These are phyloP conservation scores for Symbiotaphrina buchneri DNA, from an alignment of 495 filamentous ascomycete species.

Conservation along the genomic window DNA sequence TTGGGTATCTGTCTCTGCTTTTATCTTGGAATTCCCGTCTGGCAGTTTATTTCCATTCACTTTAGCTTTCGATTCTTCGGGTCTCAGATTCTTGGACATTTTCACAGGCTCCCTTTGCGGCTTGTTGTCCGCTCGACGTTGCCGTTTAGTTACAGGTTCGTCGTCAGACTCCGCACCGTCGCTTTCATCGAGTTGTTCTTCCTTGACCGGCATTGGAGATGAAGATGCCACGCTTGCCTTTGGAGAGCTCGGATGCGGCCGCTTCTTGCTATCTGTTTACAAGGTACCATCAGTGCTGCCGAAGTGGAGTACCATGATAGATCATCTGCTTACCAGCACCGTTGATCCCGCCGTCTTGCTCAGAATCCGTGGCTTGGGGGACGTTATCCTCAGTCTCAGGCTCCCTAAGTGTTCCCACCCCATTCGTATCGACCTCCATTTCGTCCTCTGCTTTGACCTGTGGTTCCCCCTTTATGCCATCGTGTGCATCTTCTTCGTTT, in stretches of 20 bases:
- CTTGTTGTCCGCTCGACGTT: slow-evolving; percentile 9
- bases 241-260: slow-evolving; percentile 9
- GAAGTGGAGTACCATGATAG: neutral
- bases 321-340: neutral
- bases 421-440: neutral
- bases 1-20: slow-evolving; percentile 15
- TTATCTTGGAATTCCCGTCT: slow-evolving; percentile 3
- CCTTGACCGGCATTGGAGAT: slow-evolving; percentile 1
- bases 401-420: neutral
- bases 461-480: slow-evolving; percentile 6
- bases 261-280: slow-evolving; percentile 19
- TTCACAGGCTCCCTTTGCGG: too few relatives aligned
- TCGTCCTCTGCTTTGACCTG: neutral
- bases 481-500: slow-evolving; percentile 2
- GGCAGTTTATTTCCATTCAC: slow-evolving; percentile 9
- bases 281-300: neutral
- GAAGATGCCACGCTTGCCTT: slow-evolving; percentile 6
- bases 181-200: slow-evolving; percentile 20
- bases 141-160: slow-evolving; percentile 29
- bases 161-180: too few relatives aligned
- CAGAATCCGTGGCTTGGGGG: neutral
- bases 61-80: slow-evolving; percentile 10
- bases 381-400: neutral
- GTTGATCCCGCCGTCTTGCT: neutral
- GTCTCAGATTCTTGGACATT: slow-evolving; percentile 4